Evolutionary conservation across 169 alveolate species (phyloP).

Genomic region (Toxoplasma gondii): DNA sequence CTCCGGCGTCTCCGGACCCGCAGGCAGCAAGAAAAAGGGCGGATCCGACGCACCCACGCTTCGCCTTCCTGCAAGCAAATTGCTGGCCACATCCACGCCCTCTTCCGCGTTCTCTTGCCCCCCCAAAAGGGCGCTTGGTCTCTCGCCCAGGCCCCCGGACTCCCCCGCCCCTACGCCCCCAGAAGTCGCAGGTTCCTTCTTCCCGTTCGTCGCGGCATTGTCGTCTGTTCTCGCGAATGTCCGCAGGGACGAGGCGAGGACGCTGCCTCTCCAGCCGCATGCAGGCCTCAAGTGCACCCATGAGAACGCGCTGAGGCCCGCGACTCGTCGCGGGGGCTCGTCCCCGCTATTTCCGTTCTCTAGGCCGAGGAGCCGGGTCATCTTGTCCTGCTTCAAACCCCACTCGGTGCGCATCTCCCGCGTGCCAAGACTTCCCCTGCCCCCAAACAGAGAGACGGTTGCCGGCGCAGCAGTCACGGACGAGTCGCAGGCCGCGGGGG

Average conservation of each 20-base stretch:
- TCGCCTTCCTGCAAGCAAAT: not conserved
- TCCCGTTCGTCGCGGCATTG: not conserved
- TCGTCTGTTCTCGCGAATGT: not conserved
- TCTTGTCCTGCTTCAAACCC: not conserved
- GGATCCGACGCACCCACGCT: not conserved
- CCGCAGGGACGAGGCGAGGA: constrained; percentile 3
- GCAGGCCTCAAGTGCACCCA: constrained; percentile 22
- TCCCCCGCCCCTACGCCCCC: not conserved
- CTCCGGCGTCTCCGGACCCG: not conserved
- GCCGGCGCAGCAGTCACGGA: no score
- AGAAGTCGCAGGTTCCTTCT: not conserved
- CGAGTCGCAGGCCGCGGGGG: no score
- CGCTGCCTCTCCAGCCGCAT: constrained; percentile 29
- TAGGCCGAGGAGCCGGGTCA: not conserved
- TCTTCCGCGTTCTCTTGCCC: not conserved
- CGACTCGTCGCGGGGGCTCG: no score
- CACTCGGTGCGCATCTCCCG: not conserved
- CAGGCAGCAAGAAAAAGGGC: not conserved
- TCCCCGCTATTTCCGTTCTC: no score
- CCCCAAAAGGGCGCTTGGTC: not conserved
- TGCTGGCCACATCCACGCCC: not conserved
- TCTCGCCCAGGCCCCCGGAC: not conserved
- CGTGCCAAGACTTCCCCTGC: no score
- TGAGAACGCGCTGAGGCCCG: not conserved
- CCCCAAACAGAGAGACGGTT: no score